Evolutionary conservation across 2,329 filamentous ascomycete species (phyloP).

Genomic region (Zymoseptoria tritici): DNA sequence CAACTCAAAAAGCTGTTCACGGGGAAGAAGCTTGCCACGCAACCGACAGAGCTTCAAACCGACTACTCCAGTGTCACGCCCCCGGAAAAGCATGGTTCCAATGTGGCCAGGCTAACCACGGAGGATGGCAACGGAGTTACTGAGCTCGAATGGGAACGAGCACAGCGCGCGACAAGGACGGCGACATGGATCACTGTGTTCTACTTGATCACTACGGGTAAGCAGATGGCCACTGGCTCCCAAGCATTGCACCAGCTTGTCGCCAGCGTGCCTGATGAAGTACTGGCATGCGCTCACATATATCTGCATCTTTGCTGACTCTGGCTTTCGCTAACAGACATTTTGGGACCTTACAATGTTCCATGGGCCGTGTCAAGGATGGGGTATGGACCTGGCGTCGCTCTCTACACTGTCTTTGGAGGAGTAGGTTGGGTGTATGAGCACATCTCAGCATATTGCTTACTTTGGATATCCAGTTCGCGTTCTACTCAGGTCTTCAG

Average conservation of each 20-base stretch:
- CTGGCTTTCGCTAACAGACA: conserved; percentile 22
- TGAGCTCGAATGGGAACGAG: conserved; percentile 31
- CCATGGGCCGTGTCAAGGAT: conserved; percentile 29
- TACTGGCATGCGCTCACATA: too few relatives aligned
- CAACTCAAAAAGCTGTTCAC: conserved; percentile 2
- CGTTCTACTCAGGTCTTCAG: conserved; percentile 32
- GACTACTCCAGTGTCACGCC: background rate
- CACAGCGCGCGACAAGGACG: conserved; percentile 30
- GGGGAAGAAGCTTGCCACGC: conserved; percentile 2
- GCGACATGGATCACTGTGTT: conserved; percentile 35
- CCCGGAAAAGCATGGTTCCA: conserved; percentile 4
- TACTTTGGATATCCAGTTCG: conserved; percentile 13
- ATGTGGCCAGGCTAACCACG: conserved; percentile 1
- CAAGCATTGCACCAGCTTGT: too few relatives aligned
- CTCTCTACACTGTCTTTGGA: conserved; percentile 33
- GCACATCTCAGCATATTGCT: background rate
- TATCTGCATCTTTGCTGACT: too few relatives aligned
- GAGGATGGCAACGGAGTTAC: conserved; percentile 21
- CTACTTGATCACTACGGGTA: conserved; percentile 38
- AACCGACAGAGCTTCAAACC: background rate
- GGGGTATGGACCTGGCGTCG: conserved; percentile 32
- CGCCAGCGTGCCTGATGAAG: too few relatives aligned
- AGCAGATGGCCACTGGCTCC: too few relatives aligned
- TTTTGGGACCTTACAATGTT: conserved; percentile 32
- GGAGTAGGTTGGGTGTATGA: background rate